Evolutionary conservation across 2,329 filamentous ascomycete genomes (phyloP).

Genomic region (Colletotrichum endophyticum): DNA sequence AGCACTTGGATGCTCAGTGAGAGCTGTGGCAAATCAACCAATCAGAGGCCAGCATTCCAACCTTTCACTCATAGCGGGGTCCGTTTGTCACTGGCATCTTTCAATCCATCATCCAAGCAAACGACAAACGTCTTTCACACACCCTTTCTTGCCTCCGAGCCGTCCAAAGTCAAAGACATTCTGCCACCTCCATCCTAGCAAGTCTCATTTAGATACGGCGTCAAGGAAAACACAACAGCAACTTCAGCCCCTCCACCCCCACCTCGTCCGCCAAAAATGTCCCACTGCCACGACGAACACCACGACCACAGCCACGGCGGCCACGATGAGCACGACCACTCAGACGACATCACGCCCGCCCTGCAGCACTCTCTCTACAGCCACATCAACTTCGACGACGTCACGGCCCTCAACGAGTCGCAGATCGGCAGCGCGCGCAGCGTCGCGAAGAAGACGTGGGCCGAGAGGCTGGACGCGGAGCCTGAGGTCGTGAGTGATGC

Average conservation of each 20-base stretch:
- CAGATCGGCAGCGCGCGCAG: conserved; percentile 69
- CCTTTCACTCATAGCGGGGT: not conserved
- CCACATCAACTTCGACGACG: conserved; percentile 86
- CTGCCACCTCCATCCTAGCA: no score
- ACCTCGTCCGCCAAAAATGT: conserved; percentile 30
- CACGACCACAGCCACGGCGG: conserved; percentile 55
- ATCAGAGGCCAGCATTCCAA: not conserved
- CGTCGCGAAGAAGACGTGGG: conserved; percentile 91
- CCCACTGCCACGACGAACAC: conserved; percentile 59
- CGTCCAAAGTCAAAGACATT: not conserved
- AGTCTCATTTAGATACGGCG: no score
- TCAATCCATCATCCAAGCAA: not conserved
- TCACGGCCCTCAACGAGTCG: conserved; percentile 86
- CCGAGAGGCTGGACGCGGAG: conserved; percentile 71
- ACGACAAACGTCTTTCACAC: not conserved
- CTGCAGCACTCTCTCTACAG: conserved; percentile 90
- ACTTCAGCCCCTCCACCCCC: not conserved
- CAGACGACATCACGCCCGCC: conserved; percentile 89
- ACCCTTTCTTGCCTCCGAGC: not conserved
- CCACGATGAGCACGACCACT: conserved; percentile 78
- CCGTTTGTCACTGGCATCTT: not conserved
- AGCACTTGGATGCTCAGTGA: not conserved
- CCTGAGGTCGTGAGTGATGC: conserved; percentile 85
- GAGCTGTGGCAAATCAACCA: not conserved
- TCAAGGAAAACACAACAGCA: not conserved